phyloP scores from a whole-genome alignment of 108 stramenopile species.

The Nitzschia sp. region DNA sequence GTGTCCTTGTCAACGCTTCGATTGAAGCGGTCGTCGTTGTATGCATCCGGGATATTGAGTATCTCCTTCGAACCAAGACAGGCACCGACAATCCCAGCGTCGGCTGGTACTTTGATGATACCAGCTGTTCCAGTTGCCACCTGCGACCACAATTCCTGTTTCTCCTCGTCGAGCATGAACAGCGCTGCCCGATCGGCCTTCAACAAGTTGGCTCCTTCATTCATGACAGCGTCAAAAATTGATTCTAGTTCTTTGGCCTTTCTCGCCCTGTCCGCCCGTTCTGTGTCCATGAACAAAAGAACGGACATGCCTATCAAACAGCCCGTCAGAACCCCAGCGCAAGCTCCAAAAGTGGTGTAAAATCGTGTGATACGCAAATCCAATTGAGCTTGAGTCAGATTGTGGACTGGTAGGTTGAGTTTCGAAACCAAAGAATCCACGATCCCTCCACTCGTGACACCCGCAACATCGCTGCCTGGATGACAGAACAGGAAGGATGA shows the following conservation, averaged over 20 bases:
- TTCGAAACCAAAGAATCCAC: conserved; percentile 55
- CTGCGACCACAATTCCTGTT: conserved; percentile 30
- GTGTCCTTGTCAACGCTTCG: conserved; percentile 53
- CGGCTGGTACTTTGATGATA: conserved; percentile 40
- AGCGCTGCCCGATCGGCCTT: conserved; percentile 57
- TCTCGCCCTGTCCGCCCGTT: conserved; percentile 58
- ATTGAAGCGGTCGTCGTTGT: conserved; percentile 61
- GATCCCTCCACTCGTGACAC: conserved; percentile 54
- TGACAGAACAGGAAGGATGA: no score
- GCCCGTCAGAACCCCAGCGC: conserved; percentile 78
- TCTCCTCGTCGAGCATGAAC: conserved; percentile 50
- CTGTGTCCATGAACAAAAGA: conserved; percentile 82
- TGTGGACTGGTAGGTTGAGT: conserved; percentile 57
- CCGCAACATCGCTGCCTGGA: conserved; percentile 55
- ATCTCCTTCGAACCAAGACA: conserved; percentile 33
- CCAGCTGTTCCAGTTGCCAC: conserved; percentile 34
- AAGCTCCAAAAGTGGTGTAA: conserved; percentile 54
- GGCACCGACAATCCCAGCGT: conserved; percentile 48
- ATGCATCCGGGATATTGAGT: conserved; percentile 57
- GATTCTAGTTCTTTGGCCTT: conserved; percentile 66
- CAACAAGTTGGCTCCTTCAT: conserved; percentile 44
- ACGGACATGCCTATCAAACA: conserved; percentile 85
- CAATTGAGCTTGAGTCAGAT: conserved; percentile 59
- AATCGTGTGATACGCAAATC: conserved; percentile 31
- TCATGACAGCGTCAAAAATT: conserved; percentile 58